A percentile compares a stretch with the other conserved stretches of the same genome.
Conservation (phyloP, 139 green algal genomes). For the Chlorella sp. region DNA sequence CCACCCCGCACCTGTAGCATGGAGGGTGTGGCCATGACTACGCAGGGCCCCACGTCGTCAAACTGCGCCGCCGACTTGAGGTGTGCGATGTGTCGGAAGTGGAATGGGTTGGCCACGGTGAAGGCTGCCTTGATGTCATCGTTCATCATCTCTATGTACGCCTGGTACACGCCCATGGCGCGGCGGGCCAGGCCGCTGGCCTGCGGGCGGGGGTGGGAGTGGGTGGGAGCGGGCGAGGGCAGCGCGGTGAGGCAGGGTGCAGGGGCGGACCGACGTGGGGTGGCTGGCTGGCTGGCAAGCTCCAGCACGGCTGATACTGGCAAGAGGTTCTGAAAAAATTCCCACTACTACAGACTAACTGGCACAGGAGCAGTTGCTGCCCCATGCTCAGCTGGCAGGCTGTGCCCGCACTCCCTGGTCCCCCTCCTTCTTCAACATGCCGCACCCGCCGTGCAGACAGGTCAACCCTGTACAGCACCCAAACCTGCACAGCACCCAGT, state of each 20-base stretch:
- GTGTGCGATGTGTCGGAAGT: slow-evolving; percentile 94
- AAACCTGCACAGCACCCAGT: no score
- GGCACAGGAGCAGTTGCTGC: no score
- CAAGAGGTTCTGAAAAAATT: no score
- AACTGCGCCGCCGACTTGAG: slow-evolving; percentile 75
- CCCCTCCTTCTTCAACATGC: no score
- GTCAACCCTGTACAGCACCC: no score
- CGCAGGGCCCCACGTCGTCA: slow-evolving; percentile 87
- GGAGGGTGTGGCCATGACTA: slow-evolving; percentile 96
- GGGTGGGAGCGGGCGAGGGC: neutral
- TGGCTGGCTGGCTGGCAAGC: no score
- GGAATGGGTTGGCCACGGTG: slow-evolving; percentile 92
- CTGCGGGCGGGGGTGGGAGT: neutral
- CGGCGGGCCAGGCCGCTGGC: slow-evolving; percentile 76
- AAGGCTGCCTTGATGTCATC: slow-evolving; percentile 90
- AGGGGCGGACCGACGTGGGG: no score
- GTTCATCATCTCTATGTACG: slow-evolving; percentile 99
- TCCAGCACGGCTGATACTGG: no score
- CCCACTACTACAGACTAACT: no score
- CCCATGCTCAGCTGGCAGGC: no score
- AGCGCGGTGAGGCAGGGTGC: neutral
- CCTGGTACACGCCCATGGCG: slow-evolving; percentile 88
- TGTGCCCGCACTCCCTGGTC: no score
- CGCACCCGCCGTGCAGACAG: no score
- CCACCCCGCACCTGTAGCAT: slow-evolving; percentile 80